These are phyloP conservation scores for Fusarium vanettenii DNA, from an alignment of 2,329 filamentous ascomycete species.

Conservation along the genomic window DNA sequence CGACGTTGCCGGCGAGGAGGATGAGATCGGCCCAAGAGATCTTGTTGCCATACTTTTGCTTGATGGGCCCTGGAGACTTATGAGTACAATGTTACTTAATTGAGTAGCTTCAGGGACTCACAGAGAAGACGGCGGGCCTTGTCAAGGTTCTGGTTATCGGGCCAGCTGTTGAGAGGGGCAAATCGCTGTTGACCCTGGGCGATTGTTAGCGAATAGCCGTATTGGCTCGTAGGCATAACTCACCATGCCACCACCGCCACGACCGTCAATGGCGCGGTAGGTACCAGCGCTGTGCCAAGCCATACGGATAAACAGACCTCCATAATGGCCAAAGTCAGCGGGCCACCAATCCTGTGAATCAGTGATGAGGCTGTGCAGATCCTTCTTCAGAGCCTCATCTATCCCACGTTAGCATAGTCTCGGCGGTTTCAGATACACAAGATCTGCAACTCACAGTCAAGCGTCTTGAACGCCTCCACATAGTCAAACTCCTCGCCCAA, in stretches of 20 bases:
- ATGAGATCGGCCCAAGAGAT: slow-evolving; percentile 84
- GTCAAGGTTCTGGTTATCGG: slow-evolving; percentile 82
- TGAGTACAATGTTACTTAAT: fast-evolving
- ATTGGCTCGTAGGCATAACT: neutral
- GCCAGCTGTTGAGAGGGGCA: slow-evolving; percentile 83
- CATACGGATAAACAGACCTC: slow-evolving; percentile 83
- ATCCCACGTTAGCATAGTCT: slow-evolving; percentile 38
- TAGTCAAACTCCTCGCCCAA: slow-evolving; percentile 77
- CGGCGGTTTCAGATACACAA: neutral
- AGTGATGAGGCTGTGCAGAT: slow-evolving; percentile 77
- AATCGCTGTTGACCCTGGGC: slow-evolving; percentile 77
- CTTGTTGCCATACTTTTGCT: slow-evolving; percentile 87
- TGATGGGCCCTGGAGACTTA: slow-evolving; percentile 67
- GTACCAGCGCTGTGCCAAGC: slow-evolving; percentile 85
- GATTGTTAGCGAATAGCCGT: neutral
- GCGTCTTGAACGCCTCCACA: slow-evolving; percentile 75
- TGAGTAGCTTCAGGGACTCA: slow-evolving; percentile 4
- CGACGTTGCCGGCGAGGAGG: slow-evolving; percentile 79
- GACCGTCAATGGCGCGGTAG: slow-evolving; percentile 80
- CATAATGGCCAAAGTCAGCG: slow-evolving; percentile 84
- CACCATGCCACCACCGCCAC: slow-evolving; percentile 75
- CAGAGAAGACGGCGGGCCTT: slow-evolving; percentile 83
- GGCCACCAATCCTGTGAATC: slow-evolving; percentile 86
- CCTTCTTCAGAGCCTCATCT: slow-evolving; percentile 75
- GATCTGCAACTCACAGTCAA: slow-evolving; percentile 61